Conservation (phyloP, 2,329 filamentous ascomycete genomes). For the Fusarium longipes region DNA sequence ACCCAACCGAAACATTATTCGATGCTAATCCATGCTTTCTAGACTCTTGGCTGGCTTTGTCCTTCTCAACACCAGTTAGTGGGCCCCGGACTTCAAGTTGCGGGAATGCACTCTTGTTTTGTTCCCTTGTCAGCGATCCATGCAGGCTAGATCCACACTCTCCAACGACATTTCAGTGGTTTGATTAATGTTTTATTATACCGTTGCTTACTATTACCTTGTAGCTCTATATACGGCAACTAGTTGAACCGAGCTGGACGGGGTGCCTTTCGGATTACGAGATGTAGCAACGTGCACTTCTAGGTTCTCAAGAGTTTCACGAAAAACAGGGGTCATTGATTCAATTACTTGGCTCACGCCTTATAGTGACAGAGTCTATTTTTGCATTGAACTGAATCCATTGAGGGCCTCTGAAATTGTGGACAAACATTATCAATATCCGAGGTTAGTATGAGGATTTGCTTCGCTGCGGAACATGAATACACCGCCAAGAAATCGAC, state of each 20-base stretch:
- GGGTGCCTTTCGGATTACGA: conserved; percentile 72
- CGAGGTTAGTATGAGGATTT: conserved; percentile 24
- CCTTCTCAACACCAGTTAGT: conserved; percentile 6
- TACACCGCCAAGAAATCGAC: conserved; percentile 29
- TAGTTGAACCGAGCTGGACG: conserved; percentile 69
- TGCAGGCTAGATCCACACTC: conserved; percentile 25
- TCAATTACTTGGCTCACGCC: conserved; percentile 44
- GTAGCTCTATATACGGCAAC: conserved; percentile 50
- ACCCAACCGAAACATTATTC: not conserved
- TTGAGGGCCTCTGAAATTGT: not conserved
- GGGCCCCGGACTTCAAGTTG: conserved; percentile 37
- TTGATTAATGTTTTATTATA: conserved; percentile 14
- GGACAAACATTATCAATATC: conserved; percentile 31
- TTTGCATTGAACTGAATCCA: not conserved
- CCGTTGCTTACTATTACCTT: not conserved
- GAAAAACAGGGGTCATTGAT: conserved; percentile 55
- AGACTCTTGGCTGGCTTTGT: not conserved
- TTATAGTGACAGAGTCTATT: not conserved
- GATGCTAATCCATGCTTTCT: not conserved
- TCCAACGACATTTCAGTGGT: conserved; percentile 21
- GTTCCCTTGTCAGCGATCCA: conserved; percentile 27
- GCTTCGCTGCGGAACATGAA: conserved; percentile 52
- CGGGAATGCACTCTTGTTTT: conserved; percentile 17
- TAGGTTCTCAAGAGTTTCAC: conserved; percentile 68
- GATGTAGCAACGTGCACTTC: conserved; percentile 71